Evolutionary conservation across 306 rosid species (phyloP).

Genomic region (Citrullus mucosospermus): DNA sequence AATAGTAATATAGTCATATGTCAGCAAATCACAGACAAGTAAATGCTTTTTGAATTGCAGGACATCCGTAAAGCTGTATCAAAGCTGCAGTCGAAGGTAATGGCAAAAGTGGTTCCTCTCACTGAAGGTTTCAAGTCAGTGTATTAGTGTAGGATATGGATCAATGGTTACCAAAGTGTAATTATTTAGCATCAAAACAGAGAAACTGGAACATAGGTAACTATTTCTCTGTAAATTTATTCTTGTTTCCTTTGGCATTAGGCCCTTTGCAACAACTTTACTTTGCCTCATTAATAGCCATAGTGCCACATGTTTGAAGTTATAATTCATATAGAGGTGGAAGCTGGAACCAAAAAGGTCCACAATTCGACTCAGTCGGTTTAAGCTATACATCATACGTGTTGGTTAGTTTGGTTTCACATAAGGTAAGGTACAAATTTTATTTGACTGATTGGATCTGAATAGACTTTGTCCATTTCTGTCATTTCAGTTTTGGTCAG

Average conservation of each 20-base stretch:
- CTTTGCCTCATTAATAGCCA: not conserved
- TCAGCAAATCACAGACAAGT: not conserved
- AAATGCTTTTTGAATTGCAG: conserved; percentile 22
- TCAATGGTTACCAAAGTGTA: conserved; percentile 2
- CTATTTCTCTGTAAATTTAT: not conserved
- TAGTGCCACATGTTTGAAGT: not conserved
- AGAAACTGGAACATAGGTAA: not conserved
- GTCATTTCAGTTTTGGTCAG: not conserved
- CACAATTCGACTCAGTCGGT: not conserved
- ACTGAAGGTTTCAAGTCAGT: conserved; percentile 81
- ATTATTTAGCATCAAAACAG: conserved; percentile 5
- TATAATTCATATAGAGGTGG: not conserved
- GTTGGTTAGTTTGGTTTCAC: not conserved
- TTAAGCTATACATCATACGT: not conserved
- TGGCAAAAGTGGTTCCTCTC: conserved; percentile 76
- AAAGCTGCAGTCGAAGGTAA: conserved; percentile 59
- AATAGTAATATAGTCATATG: not conserved
- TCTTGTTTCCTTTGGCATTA: not conserved
- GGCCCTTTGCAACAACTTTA: not conserved
- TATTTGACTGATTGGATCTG: not conserved
- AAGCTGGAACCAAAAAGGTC: not conserved
- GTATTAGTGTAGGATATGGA: conserved; percentile 11
- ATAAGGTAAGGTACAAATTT: not conserved
- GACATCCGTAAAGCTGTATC: conserved; percentile 76
- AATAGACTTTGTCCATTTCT: not conserved